phyloP scores from a whole-genome alignment of 257 asterid genomes.

The Rauvolfia tetraphylla region DNA sequence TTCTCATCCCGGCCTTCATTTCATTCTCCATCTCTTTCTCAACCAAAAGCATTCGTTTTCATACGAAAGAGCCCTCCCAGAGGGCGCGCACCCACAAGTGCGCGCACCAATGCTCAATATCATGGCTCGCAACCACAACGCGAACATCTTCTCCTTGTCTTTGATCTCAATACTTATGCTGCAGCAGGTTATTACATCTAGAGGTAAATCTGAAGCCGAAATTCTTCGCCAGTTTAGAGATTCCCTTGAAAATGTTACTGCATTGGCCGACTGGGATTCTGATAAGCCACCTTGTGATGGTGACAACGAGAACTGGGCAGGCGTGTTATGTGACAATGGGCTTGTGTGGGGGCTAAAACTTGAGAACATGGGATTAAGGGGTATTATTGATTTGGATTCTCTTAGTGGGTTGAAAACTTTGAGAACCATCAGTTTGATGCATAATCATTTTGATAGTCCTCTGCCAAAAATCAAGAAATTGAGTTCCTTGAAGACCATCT shows the following conservation, averaged over 20 bases:
- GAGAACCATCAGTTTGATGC: conserved; percentile 55
- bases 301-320: conserved; percentile 34
- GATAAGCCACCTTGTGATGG: conserved; percentile 33
- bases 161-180: conserved; percentile 3
- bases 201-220: conserved; percentile 33
- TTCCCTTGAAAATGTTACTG: conserved; percentile 25
- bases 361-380: conserved; percentile 59
- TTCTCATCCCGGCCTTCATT: conserved; percentile 19
- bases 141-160: not conserved
- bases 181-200: not conserved
- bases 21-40: conserved; percentile 30
- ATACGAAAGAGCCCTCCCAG: conserved; percentile 20
- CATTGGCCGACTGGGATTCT: conserved; percentile 38
- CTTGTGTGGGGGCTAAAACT: conserved; percentile 58
- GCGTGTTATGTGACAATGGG: conserved; percentile 48
- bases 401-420: conserved; percentile 40
- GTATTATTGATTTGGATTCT: conserved; percentile 51
- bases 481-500: conserved; percentile 34
- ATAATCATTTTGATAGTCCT: conserved; percentile 53
- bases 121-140: conserved; percentile 25
- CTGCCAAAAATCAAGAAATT: conserved; percentile 49
- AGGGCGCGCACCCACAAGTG: conserved; percentile 43
- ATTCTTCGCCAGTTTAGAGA: conserved; percentile 39
- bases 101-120: conserved; percentile 16
- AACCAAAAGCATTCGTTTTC: conserved; percentile 21